These are phyloP conservation scores for Castanospermum australe DNA, from an alignment of 306 rosid genomes.

Conservation along the genomic window DNA sequence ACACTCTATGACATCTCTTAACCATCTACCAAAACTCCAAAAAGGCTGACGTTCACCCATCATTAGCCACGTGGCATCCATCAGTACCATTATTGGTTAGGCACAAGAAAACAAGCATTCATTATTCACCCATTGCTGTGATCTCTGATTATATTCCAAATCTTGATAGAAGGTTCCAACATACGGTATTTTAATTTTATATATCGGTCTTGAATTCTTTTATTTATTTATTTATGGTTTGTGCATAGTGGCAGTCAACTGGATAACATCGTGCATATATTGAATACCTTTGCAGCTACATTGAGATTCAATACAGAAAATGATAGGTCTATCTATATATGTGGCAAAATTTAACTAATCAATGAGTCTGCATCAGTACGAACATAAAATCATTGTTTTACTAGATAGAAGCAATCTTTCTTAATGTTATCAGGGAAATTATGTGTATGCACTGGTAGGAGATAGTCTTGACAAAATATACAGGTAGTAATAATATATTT, in stretches of 20 bases:
- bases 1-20: not conserved
- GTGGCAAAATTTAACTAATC: not conserved
- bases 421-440: no score
- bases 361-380: not conserved
- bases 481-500: not conserved
- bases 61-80: constrained; percentile 6
- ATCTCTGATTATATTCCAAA: not conserved
- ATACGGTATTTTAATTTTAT: not conserved
- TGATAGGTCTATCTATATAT: not conserved
- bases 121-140: not conserved
- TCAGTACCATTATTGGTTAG: not conserved
- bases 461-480: no score
- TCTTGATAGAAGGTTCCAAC: not conserved
- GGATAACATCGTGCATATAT: not conserved
- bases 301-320: not conserved
- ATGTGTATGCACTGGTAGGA: no score
- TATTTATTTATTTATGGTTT: not conserved
- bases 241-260: not conserved
- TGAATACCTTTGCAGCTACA: no score
- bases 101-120: not conserved
- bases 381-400: not conserved
- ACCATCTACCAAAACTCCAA: not conserved
- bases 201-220: not conserved
- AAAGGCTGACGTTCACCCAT: constrained; percentile 12
- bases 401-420: no score